phyloP scores from a whole-genome alignment of 768 basidiomycete species.

The Dacryopinax primogenitus region DNA sequence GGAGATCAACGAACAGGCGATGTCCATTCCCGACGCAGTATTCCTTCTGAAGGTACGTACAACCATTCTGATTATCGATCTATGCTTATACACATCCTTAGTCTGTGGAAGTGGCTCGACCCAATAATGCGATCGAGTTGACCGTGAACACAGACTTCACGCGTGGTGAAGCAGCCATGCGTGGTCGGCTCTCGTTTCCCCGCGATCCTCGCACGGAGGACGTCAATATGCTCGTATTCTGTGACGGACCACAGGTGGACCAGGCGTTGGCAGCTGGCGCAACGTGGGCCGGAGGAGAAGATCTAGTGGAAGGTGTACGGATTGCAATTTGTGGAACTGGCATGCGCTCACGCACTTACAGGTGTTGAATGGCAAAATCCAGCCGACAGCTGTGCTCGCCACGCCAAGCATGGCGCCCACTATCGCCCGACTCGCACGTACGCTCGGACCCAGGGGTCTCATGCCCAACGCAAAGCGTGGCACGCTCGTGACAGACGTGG shows the following conservation, averaged over 20 bases:
- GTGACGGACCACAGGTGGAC: conserved; percentile 68
- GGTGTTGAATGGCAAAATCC: conserved; percentile 61
- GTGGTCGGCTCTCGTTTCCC: conserved; percentile 78
- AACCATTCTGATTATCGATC: neutral
- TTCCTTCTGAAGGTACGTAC: conserved; percentile 25
- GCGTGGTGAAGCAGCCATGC: conserved; percentile 69
- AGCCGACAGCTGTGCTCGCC: conserved; percentile 73
- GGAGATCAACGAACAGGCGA: conserved; percentile 23
- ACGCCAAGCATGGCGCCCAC: conserved; percentile 64
- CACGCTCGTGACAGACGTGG: conserved; percentile 83
- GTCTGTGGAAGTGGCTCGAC: conserved; percentile 74
- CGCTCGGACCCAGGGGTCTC: conserved; percentile 74
- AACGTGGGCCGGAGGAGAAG: conserved; percentile 77
- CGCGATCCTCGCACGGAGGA: conserved; percentile 52
- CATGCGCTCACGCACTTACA: conserved; percentile 22
- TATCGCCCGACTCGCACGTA: conserved; percentile 67
- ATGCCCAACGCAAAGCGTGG: conserved; percentile 94
- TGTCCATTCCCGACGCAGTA: conserved; percentile 24
- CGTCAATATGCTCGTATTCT: conserved; percentile 80
- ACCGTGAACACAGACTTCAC: conserved; percentile 66
- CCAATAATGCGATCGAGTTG: conserved; percentile 65
- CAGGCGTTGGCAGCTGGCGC: conserved; percentile 81
- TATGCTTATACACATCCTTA: conserved; percentile 24
- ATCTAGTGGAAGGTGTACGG: conserved; percentile 76
- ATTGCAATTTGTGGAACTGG: neutral